Base-by-base conservation (phyloP, 345 rosid species). In the Eucalyptus rudis region DNA sequence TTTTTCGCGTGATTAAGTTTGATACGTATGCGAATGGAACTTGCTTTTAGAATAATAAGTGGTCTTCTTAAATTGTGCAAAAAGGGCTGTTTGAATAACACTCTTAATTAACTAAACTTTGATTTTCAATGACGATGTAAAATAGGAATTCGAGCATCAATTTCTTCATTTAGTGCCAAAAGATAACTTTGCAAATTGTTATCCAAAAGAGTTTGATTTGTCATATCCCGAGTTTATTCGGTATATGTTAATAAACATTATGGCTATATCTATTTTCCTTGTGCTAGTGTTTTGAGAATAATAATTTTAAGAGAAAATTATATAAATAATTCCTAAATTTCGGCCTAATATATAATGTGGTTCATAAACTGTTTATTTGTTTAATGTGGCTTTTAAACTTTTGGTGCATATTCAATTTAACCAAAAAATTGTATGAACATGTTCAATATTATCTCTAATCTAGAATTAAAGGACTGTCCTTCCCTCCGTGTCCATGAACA, bases 311-410 rank as follows among this genome's bases (percentile, higher is more conserved):
- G 58, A 52, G 58, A 52, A 52, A 52, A 52, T 52, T 5, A 52
- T 52, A 8, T 20, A 52, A 52, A 52, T 20, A 52, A 52, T 52
- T 20, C 5, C 0, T 52, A 4, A 8, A 19, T 52, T 52, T 52
- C 19, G 10, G 25, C 5, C 1, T 52, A 19, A 19, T 52, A 52
- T 19, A 8, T 52, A 19, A 7, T 20, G 2, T 20, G 58, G 10
- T 52, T 19, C 4, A 0, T 7, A 2, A 52, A 52, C 2, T 19
- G 1, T 20, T 52, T 19, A 52, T 52, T 52, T 52, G 2, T 3
- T 52, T 7, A 52, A 20, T 52, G 10, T 20, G 4, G 0, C 58
- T 52, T 52, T 10, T 52, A 52, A 52, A 19, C 1, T 52, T 52
- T 52, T 52, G 2, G 25, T 20, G 20, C 25, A 52, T 20, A 52